Conservation (phyloP, 371 early-diverging fungal genomes). For the Apophysomyces sp. region DNA sequence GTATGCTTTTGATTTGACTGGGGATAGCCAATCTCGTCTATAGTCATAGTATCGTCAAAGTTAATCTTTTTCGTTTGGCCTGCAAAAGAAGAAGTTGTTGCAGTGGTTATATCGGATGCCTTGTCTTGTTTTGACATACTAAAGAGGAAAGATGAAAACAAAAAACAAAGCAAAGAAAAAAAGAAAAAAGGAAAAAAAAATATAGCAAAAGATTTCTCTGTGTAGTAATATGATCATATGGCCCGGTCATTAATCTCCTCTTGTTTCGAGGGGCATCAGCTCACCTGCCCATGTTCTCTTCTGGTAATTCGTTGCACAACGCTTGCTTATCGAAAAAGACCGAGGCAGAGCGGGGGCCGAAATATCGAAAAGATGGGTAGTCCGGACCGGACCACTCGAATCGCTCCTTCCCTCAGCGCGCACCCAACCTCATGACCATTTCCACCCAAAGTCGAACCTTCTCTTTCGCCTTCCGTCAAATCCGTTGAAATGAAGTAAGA, state of each 20-base stretch:
- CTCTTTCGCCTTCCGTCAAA: conserved; percentile 3
- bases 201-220: neutral
- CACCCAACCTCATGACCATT: neutral
- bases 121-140: neutral
- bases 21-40: neutral
- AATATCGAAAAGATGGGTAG: neutral
- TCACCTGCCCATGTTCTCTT: no score
- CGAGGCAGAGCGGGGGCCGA: neutral
- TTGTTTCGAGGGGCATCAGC: neutral
- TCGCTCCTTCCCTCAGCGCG: neutral
- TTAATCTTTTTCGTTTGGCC: neutral
- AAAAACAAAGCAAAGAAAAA: neutral
- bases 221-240: neutral
- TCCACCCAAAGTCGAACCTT: neutral
- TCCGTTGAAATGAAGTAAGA: conserved; percentile 2
- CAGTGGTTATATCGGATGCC: neutral
- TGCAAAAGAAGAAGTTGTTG: neutral
- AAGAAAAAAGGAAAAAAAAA: neutral
- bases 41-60: neutral
- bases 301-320: no score
- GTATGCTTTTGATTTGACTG: neutral
- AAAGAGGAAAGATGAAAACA: neutral
- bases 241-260: neutral
- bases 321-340: no score
- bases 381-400: neutral